A percentile compares a stretch with the other conserved stretches of the same genome.
Conservation (phyloP, 345 rosid species). For the Populus euphratica region DNA sequence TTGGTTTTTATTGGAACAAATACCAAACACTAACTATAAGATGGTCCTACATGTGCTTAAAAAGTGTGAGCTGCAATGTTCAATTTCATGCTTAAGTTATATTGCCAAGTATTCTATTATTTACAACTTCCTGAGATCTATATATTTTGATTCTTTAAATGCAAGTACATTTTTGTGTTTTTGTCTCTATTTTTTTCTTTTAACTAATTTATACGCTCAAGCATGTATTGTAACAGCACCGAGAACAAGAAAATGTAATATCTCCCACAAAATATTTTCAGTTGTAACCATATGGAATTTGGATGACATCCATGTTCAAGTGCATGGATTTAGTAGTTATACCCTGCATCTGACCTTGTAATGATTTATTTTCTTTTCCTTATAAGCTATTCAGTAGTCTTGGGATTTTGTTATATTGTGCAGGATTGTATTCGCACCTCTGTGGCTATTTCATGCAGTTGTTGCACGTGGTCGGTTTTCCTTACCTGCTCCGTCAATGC, state of each 20-base stretch:
- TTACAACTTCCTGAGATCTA: not conserved
- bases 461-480: constrained; percentile 89
- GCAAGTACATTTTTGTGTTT: too few species aligned
- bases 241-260: not conserved
- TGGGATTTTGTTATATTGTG: constrained; percentile 15
- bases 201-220: not conserved
- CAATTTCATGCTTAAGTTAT: too few species aligned
- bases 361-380: not conserved
- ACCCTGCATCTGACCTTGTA: not conserved
- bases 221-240: not conserved
- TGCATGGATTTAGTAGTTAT: not conserved
- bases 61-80: too few species aligned
- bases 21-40: too few species aligned
- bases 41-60: too few species aligned
- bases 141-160: not conserved
- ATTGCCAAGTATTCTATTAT: not conserved
- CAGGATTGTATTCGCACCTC: constrained; percentile 73
- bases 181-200: too few species aligned
- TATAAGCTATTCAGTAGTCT: not conserved
- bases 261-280: not conserved
- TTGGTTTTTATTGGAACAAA: too few species aligned
- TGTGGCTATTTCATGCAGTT: constrained; percentile 81
- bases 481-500: constrained; percentile 82
- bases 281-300: not conserved
- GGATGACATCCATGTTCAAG: not conserved